Percentiles rank a stretch among this genome's conserved stretches.
These are phyloP conservation scores for Mucor indicus DNA, from an alignment of 371 early-diverging fungal species.

Conservation along the genomic window DNA sequence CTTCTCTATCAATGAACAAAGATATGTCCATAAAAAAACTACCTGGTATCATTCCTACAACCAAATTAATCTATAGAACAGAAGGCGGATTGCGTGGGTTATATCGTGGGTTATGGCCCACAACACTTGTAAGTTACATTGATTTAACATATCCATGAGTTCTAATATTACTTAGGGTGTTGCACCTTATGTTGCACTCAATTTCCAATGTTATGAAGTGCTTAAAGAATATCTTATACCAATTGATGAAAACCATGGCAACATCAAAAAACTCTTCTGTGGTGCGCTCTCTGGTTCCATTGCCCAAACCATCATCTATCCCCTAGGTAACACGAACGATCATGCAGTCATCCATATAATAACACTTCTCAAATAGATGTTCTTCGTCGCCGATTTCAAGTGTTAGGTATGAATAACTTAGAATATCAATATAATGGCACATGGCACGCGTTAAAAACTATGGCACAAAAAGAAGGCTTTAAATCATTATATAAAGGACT, in stretches of 20 bases:
- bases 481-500: constrained; percentile 61
- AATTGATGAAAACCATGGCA: constrained; percentile 58
- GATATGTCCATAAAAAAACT: constrained; percentile 28
- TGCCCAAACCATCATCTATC: constrained; percentile 90
- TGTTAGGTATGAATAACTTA: constrained; percentile 74
- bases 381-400: constrained; percentile 83
- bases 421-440: constrained; percentile 74
- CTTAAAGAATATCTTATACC: constrained; percentile 71
- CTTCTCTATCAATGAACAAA: constrained; percentile 14
- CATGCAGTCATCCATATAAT: not conserved
- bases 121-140: constrained; percentile 61
- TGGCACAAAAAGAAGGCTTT: constrained; percentile 71
- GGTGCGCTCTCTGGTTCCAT: constrained; percentile 90
- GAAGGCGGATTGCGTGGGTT: constrained; percentile 85
- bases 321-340: constrained; percentile 49
- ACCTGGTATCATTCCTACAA: constrained; percentile 70
- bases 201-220: constrained; percentile 84
- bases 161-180: constrained; percentile 76
- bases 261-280: constrained; percentile 69
- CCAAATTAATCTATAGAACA: constrained; percentile 61
- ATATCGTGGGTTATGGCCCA: constrained; percentile 82
- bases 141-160: not conserved
- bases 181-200: constrained; percentile 83
- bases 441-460: constrained; percentile 69
- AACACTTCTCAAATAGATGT: constrained; percentile 63